These are phyloP conservation scores for Aspergillus sclerotioniger DNA, from an alignment of 495 filamentous ascomycete genomes.

Conservation along the genomic window DNA sequence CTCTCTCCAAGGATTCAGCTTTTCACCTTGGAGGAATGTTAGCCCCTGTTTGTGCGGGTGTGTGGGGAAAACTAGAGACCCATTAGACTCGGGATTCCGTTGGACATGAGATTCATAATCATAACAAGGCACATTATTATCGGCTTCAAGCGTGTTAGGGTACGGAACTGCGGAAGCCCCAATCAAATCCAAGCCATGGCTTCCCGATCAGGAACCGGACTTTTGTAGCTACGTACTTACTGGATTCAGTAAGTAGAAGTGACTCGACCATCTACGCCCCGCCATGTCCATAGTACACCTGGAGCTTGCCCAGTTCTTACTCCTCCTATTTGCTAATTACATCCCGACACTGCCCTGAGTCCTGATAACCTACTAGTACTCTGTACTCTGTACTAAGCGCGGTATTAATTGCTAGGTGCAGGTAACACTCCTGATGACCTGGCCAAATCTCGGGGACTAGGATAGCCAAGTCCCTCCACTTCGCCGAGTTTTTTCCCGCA, in stretches of 20 bases:
- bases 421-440: background rate
- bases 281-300: no score
- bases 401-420: background rate
- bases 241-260: background rate
- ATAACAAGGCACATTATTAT: background rate
- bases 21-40: background rate
- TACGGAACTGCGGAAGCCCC: background rate
- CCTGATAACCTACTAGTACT: no score
- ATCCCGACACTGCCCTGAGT: no score
- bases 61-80: background rate
- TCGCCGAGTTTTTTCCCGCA: background rate
- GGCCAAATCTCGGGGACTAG: background rate
- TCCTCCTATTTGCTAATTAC: no score
- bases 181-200: background rate
- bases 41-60: background rate
- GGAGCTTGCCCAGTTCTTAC: no score
- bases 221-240: background rate
- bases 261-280: background rate
- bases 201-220: constrained; percentile 4
- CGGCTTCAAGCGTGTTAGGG: background rate
- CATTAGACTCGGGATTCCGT: background rate
- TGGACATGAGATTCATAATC: background rate
- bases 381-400: no score
- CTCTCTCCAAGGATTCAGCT: no score
- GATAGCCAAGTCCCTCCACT: background rate